A percentile compares a stretch with the other conserved stretches of the same genome.
Conservation (phyloP, 2,329 filamentous ascomycete species). For the Cladosporium phlei region DNA sequence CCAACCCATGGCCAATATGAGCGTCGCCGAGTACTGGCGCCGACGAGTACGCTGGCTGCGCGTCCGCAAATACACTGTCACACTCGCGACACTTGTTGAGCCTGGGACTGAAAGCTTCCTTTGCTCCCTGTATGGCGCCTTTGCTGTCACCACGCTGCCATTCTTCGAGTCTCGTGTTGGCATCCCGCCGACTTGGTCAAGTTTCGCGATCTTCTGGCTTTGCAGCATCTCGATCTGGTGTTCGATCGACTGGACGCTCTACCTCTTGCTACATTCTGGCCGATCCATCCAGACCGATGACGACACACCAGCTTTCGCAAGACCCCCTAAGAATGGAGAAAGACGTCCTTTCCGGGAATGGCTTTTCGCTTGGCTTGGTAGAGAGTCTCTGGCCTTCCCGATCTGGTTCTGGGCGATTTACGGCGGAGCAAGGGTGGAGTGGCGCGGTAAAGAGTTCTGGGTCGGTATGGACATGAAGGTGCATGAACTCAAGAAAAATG, state of each 20-base stretch:
- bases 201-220: conserved; percentile 63
- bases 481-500: conserved; percentile 37
- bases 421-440: conserved; percentile 80
- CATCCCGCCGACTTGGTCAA: conserved; percentile 61
- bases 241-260: conserved; percentile 67
- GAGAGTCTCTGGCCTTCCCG: conserved; percentile 76
- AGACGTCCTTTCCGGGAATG: conserved; percentile 63
- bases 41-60: conserved; percentile 85
- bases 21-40: conserved; percentile 69
- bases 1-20: conserved; percentile 82
- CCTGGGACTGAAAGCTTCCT: conserved; percentile 85
- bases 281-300: conserved; percentile 65
- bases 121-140: conserved; percentile 75
- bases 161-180: conserved; percentile 52
- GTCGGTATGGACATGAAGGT: conserved; percentile 84
- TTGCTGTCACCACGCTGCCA: conserved; percentile 69
- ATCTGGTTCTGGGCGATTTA: conserved; percentile 89
- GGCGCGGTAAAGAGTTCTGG: conserved; percentile 77
- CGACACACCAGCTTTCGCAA: conserved; percentile 70
- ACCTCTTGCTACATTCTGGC: conserved; percentile 68
- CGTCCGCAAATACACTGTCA: conserved; percentile 90
- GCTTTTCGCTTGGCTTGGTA: conserved; percentile 75
- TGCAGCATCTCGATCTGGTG: conserved; percentile 66
- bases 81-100: conserved; percentile 82
- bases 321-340: conserved; percentile 42